These are phyloP conservation scores for Rubia peregrina DNA, from an alignment of 305 asterid genomes.

Conservation along the genomic window DNA sequence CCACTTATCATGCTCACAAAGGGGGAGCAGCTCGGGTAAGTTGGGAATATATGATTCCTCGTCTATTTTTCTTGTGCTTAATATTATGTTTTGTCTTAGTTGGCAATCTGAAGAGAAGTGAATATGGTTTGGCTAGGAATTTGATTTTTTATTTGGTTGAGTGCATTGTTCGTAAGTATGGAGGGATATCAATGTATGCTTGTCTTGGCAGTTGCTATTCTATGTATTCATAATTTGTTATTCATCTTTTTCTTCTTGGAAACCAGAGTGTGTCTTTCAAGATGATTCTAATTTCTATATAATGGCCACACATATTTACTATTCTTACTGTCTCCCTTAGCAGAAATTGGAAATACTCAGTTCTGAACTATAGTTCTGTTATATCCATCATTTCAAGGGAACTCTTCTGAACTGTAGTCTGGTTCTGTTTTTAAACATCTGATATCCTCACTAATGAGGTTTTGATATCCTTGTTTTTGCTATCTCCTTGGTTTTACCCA, in stretches of 20 bases:
- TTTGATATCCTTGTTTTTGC: neutral
- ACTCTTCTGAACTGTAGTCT: neutral
- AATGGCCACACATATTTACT: neutral
- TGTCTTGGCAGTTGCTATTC: conserved; percentile 3
- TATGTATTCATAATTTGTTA: neutral
- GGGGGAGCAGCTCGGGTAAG: conserved; percentile 92
- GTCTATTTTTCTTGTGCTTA: neutral
- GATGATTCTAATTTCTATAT: neutral
- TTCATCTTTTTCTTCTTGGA: neutral
- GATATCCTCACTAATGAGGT: neutral
- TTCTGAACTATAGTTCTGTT: neutral
- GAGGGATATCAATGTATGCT: neutral
- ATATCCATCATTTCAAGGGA: neutral
- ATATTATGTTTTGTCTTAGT: neutral
- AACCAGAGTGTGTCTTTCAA: neutral
- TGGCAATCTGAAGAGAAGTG: neutral
- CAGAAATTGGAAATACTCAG: neutral
- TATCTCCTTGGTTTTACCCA: too few species aligned
- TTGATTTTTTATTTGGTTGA: neutral
- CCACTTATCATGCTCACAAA: conserved; percentile 87
- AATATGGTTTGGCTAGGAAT: neutral
- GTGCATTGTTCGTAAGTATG: neutral
- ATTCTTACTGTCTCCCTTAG: neutral
- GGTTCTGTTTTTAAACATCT: neutral
- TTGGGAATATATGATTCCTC: conserved; percentile 5